Evolutionary conservation across 257 asterid genomes (phyloP).

Genomic region (Petunia secreta): DNA sequence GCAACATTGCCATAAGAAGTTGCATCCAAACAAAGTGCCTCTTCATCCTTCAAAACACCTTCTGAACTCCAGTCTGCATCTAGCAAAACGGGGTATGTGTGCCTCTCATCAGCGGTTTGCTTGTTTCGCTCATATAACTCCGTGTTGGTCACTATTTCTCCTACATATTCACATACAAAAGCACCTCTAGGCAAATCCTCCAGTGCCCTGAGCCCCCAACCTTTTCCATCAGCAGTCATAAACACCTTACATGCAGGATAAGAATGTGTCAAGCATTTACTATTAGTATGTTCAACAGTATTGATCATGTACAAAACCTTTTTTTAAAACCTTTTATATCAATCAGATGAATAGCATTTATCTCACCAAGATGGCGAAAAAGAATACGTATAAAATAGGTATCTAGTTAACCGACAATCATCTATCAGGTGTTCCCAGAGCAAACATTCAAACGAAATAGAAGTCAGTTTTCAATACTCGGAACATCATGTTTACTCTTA

Average conservation of each 20-base stretch:
- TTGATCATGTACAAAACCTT: not conserved
- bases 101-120: slow-evolving; percentile 43
- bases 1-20: slow-evolving; percentile 70
- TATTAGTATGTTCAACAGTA: not conserved
- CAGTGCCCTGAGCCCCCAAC: slow-evolving; percentile 82
- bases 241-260: slow-evolving; percentile 52
- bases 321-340: not conserved
- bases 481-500: not conserved
- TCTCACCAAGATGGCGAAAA: not conserved
- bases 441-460: not conserved
- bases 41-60: slow-evolving; percentile 60
- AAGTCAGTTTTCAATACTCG: not conserved
- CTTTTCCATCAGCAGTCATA: slow-evolving; percentile 60
- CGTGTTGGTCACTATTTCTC: slow-evolving; percentile 68
- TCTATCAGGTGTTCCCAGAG: slow-evolving; percentile 2
- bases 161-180: slow-evolving; percentile 69
- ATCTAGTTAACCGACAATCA: not conserved
- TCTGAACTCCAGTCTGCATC: slow-evolving; percentile 84
- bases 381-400: not conserved
- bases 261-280: slow-evolving; percentile 16
- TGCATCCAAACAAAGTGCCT: slow-evolving; percentile 78
- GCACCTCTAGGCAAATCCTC: slow-evolving; percentile 77
- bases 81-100: slow-evolving; percentile 65
- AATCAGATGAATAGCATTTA: not conserved
- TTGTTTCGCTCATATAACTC: slow-evolving; percentile 59